Base-by-base conservation (phyloP, 108 stramenopile species). In the Cyclotella baltica region DNA sequence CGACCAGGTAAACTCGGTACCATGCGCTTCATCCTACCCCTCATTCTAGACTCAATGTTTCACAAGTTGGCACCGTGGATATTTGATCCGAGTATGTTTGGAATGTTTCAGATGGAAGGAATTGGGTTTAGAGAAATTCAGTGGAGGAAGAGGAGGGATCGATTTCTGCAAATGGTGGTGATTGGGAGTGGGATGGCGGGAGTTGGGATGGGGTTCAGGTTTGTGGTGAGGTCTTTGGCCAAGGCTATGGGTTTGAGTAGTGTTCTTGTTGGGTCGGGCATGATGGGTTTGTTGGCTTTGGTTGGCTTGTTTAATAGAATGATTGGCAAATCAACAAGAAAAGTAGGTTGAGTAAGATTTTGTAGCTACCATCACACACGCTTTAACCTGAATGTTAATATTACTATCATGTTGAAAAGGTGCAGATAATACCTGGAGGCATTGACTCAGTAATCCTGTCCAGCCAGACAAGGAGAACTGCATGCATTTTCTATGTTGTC, bases 1-100 rank as follows among this genome's bases (percentile, higher is more conserved):
- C 46, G 84, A 74, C 85, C 82, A 18, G 85, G 85, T 2, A 70
- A 70, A 52, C 23, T 78, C 4, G 90, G 90, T 28, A 79, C 89
- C 33, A 56, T 75, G 62, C 62, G 75, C 4, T 92, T 92, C 72
- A 57, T 92, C 58, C 63, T 88, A 4, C 88, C 90, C 15, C 62
- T 92, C 9, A 87, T 92, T 62, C 59, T 92, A 4, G 90, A 92
- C 62, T 81, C 83, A 4, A 67, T 90, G 29, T 90, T 86, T 66
- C 76, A 88, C 72, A 64, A 70, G 22, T 31, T 76, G 27, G 59
- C 83, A n/a, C 90, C 90, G 4, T 55, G 25, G 2, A 2, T 90
- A 15, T 90, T 90, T 71, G 74, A 46, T 4, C 87, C 85, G 1
- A 88, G 80, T 56, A 80, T 74, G 37, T 84, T 92, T 47, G 67